Conservation (phyloP, 192 early-diverging fungal species). For the Umbelopsis sp. region DNA sequence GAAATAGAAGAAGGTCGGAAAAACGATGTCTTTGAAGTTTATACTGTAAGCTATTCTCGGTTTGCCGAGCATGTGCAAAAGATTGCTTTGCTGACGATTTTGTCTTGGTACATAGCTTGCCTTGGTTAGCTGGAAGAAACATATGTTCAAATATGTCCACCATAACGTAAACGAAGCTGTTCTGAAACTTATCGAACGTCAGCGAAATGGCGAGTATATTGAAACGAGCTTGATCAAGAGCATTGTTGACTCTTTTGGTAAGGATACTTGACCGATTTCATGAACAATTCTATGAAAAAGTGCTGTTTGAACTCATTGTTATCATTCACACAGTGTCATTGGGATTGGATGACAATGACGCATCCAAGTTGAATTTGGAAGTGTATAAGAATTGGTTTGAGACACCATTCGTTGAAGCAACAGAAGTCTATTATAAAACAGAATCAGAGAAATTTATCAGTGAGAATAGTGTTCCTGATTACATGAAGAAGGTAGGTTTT, state of each 20-base stretch:
- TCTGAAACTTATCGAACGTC: slow-evolving; percentile 77
- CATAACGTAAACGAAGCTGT: slow-evolving; percentile 75
- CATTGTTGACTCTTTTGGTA: slow-evolving; percentile 92
- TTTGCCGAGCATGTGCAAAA: neutral
- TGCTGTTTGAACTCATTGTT: neutral
- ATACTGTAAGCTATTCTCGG: slow-evolving; percentile 69
- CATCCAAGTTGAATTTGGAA: slow-evolving; percentile 78
- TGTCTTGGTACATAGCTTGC: slow-evolving; percentile 56
- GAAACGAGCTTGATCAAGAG: slow-evolving; percentile 84
- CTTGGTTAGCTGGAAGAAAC: slow-evolving; percentile 86
- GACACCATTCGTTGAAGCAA: slow-evolving; percentile 77
- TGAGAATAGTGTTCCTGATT: slow-evolving; percentile 90
- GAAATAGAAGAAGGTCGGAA: slow-evolving; percentile 93
- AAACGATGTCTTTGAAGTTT: slow-evolving; percentile 85
- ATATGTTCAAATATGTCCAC: slow-evolving; percentile 71
- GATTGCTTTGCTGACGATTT: neutral
- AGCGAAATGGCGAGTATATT: slow-evolving; percentile 89
- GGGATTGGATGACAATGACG: slow-evolving; percentile 81
- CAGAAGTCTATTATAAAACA: slow-evolving; percentile 84
- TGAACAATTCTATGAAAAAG: neutral
- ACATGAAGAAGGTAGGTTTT: slow-evolving; percentile 85
- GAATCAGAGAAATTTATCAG: slow-evolving; percentile 90
- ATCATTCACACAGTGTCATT: slow-evolving; percentile 63
- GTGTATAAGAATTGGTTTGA: slow-evolving; percentile 92
- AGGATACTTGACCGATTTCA: neutral